phyloP scores from a whole-genome alignment of 2,329 filamentous ascomycete genomes.

The Exophiala lecanii-corni region DNA sequence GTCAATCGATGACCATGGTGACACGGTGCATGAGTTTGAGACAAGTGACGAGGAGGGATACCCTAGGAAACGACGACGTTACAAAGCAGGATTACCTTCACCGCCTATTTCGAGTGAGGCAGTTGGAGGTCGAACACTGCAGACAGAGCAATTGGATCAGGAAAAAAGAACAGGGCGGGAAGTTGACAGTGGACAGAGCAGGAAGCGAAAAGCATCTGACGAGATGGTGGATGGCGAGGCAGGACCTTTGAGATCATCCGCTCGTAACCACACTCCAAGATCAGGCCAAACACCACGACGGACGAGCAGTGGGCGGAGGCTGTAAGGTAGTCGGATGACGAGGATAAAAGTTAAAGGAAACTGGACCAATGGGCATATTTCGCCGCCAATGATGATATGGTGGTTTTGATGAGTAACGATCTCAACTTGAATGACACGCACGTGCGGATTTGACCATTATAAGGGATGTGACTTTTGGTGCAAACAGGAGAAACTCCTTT shows the following conservation, averaged over 20 bases:
- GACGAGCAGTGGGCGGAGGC: too few species aligned
- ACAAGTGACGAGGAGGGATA: slow-evolving; percentile 7
- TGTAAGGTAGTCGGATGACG: too few species aligned
- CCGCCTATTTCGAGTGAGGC: slow-evolving; percentile 7
- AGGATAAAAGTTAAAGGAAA: too few species aligned
- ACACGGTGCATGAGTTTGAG: background rate
- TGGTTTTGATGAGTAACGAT: too few species aligned
- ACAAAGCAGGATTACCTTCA: slow-evolving; percentile 7
- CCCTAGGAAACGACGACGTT: slow-evolving; percentile 15
- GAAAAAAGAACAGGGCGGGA: background rate
- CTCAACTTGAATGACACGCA: too few species aligned
- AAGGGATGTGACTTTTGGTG: too few species aligned
- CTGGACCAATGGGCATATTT: too few species aligned
- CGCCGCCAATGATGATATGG: too few species aligned
- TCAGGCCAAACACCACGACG: too few species aligned
- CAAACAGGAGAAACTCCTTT: too few species aligned
- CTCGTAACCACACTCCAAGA: too few species aligned
- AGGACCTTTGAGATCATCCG: slow-evolving; percentile 3
- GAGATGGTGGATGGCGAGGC: slow-evolving; percentile 7
- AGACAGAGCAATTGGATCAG: background rate
- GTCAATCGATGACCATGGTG: background rate
- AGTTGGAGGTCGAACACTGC: slow-evolving; percentile 4
- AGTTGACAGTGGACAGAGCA: slow-evolving; percentile 2
- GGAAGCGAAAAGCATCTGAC: slow-evolving; percentile 21
- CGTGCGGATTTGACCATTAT: too few species aligned